Percentiles rank a stretch among this genome's conserved stretches.
phyloP scores from a whole-genome alignment of 306 rosid species.

The Carpinus fangiana region DNA sequence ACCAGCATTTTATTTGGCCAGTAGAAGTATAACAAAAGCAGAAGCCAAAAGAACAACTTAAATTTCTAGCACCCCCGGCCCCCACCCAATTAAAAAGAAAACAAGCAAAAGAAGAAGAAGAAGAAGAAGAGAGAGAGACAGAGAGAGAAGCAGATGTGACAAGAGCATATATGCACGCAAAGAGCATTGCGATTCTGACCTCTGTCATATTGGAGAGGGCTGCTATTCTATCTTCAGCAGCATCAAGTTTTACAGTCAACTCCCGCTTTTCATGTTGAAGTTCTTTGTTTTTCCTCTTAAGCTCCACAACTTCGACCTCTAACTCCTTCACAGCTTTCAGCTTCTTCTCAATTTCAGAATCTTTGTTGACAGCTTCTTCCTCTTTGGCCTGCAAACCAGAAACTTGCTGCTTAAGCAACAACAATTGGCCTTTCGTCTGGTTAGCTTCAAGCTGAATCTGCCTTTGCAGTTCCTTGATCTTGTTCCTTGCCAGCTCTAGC shows the following conservation, averaged over 20 bases:
- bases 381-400: conserved; percentile 74
- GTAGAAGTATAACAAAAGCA: neutral
- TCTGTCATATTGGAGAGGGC: conserved; percentile 77
- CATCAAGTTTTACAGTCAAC: conserved; percentile 62
- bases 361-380: conserved; percentile 73
- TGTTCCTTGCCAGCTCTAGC: conserved; percentile 74
- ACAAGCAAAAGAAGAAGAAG: no score
- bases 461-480: conserved; percentile 89
- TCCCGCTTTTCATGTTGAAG: conserved; percentile 89
- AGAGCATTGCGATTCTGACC: conserved; percentile 46
- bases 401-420: conserved; percentile 94
- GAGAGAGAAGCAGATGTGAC: neutral
- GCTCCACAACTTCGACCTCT: conserved; percentile 75
- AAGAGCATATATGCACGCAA: conserved; percentile 9
- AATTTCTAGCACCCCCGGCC: neutral
- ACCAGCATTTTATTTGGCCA: neutral
- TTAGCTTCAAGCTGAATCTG: conserved; percentile 86
- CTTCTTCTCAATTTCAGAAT: conserved; percentile 68
- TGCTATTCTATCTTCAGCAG: conserved; percentile 59
- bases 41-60: neutral
- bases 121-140: neutral
- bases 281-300: conserved; percentile 79
- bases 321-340: conserved; percentile 68
- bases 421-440: conserved; percentile 83
- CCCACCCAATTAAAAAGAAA: no score